A percentile compares a stretch with the other conserved stretches of the same genome.
These are phyloP conservation scores for Eimeria sp. DNA, from an alignment of 169 alveolate species.

Conservation along the genomic window DNA sequence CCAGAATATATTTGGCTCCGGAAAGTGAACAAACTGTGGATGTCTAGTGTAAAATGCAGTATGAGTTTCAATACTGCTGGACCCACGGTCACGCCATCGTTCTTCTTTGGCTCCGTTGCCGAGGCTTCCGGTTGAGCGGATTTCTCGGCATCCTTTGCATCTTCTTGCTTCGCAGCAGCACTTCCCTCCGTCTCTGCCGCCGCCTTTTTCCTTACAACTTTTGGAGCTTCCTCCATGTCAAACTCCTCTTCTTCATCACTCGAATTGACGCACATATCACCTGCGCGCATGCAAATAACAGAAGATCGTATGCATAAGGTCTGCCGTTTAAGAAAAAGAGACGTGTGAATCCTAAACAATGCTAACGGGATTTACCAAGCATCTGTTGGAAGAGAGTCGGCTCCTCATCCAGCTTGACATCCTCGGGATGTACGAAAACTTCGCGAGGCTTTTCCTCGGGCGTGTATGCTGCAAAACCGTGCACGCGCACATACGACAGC, in stretches of 20 bases:
- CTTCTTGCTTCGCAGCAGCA: conserved; percentile 33
- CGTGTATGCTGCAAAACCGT: conserved; percentile 55
- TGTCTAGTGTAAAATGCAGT: background rate
- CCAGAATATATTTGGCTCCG: background rate
- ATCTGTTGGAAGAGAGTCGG: conserved; percentile 85
- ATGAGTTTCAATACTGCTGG: background rate
- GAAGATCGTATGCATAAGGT: background rate
- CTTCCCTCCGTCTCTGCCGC: conserved; percentile 41
- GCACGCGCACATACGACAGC: background rate
- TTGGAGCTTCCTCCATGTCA: conserved; percentile 70
- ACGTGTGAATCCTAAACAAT: background rate
- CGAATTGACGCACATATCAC: conserved; percentile 70
- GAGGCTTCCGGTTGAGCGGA: conserved; percentile 4
- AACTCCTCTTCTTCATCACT: conserved; percentile 79
- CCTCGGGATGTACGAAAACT: conserved; percentile 82
- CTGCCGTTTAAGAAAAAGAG: background rate
- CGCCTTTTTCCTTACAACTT: conserved; percentile 56
- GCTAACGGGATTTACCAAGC: conserved; percentile 63
- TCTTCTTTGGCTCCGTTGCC: conserved; percentile 3
- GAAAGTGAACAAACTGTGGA: background rate
- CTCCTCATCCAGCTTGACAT: conserved; percentile 78
- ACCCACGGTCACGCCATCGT: background rate
- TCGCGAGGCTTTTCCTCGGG: conserved; percentile 82
- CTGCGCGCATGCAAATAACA: conserved; percentile 15
- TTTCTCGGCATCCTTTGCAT: background rate